These are phyloP conservation scores for Clonostachys byssicola DNA, from an alignment of 2,329 filamentous ascomycete species.

Conservation along the genomic window DNA sequence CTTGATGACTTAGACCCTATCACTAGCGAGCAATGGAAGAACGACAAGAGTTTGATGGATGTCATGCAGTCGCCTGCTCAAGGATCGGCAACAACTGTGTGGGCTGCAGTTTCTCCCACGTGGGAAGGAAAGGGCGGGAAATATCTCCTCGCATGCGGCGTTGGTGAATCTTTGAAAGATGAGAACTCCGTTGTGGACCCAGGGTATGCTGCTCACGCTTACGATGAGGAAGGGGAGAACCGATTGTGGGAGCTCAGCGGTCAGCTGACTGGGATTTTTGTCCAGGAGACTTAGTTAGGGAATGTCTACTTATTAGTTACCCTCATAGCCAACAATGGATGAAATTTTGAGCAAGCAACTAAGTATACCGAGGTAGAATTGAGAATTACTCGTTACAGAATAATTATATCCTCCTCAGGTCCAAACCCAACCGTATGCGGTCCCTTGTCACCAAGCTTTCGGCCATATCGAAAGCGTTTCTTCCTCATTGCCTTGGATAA, in stretches of 20 bases:
- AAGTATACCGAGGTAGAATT: too few species aligned
- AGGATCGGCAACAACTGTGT: background rate
- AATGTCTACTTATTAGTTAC: too few species aligned
- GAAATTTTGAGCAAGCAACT: too few species aligned
- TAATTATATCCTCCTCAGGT: too few species aligned
- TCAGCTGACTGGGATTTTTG: background rate
- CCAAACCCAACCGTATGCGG: too few species aligned
- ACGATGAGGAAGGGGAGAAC: background rate
- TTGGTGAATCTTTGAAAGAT: background rate
- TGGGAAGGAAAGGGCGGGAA: background rate
- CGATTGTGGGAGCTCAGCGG: background rate
- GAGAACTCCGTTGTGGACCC: background rate
- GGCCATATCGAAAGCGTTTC: too few species aligned
- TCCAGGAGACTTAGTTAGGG: too few species aligned
- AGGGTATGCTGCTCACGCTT: background rate
- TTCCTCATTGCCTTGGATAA: too few species aligned
- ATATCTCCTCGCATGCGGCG: background rate
- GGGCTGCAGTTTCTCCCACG: background rate
- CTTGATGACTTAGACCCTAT: too few species aligned
- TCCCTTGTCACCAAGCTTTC: too few species aligned
- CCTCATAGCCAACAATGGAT: too few species aligned
- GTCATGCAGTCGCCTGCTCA: background rate
- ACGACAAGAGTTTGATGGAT: background rate
- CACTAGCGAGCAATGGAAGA: background rate
- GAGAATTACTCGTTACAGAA: too few species aligned